Evolutionary conservation across 495 filamentous ascomycete species (phyloP).

Genomic region (Penicillium goetzii): DNA sequence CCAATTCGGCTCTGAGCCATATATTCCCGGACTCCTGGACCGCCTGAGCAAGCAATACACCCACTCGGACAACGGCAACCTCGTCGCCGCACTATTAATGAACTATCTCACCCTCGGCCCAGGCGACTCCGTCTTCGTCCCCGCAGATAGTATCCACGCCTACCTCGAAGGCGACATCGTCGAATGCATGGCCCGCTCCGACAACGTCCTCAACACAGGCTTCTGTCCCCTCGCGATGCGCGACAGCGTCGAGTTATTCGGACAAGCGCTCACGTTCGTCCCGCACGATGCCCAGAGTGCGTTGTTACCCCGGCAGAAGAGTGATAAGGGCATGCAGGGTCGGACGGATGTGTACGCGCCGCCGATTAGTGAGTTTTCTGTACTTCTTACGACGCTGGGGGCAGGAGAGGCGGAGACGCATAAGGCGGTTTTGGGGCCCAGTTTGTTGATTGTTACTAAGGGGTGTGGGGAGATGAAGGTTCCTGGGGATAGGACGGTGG

Average conservation of each 20-base stretch:
- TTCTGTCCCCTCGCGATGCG: constrained; percentile 71
- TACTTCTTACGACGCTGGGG: constrained; percentile 62
- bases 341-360: constrained; percentile 66
- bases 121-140: constrained; percentile 73
- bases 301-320: constrained; percentile 51
- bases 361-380: constrained; percentile 73
- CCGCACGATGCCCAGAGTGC: constrained; percentile 61
- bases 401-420: constrained; percentile 62
- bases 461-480: constrained; percentile 63
- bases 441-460: constrained; percentile 65
- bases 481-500: constrained; percentile 49
- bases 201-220: constrained; percentile 77
- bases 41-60: constrained; percentile 69
- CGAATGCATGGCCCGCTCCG: constrained; percentile 82
- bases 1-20: constrained; percentile 56
- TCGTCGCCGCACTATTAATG: constrained; percentile 69
- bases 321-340: constrained; percentile 56
- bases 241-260: constrained; percentile 65
- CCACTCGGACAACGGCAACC: constrained; percentile 55
- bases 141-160: constrained; percentile 78
- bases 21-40: constrained; percentile 65
- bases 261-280: constrained; percentile 60
- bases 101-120: constrained; percentile 70
- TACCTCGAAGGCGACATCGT: constrained; percentile 80
- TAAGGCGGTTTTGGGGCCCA: constrained; percentile 61